Conservation (phyloP, 2,329 filamentous ascomycete species). For the Parafenestella ontariensis region DNA sequence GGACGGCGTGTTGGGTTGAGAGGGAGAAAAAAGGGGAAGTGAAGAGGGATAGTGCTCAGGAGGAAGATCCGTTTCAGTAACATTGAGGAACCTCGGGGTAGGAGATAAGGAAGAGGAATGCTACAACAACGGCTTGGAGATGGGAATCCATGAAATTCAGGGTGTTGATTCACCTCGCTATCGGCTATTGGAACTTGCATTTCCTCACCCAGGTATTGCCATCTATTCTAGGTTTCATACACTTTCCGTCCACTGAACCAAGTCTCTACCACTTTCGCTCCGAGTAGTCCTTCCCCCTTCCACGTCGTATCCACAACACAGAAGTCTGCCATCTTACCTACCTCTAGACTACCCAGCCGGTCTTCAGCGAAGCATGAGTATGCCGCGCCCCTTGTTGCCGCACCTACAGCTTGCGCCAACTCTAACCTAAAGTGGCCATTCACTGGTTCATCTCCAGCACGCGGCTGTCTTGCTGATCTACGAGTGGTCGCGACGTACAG, state of each 20-base stretch:
- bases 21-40: slow-evolving; percentile 26
- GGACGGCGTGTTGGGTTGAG: slow-evolving; percentile 41
- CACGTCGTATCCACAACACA: slow-evolving; percentile 62
- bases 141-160: no score
- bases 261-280: slow-evolving; percentile 59
- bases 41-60: slow-evolving; percentile 33
- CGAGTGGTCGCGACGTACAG: slow-evolving; percentile 67
- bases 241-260: slow-evolving; percentile 59
- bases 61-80: slow-evolving; percentile 13
- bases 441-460: slow-evolving; percentile 49
- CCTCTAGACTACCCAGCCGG: slow-evolving; percentile 60
- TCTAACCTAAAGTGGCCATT: slow-evolving; percentile 63
- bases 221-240: slow-evolving; percentile 16
- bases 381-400: slow-evolving; percentile 63
- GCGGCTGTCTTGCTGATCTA: slow-evolving; percentile 60
- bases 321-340: slow-evolving; percentile 65
- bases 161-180: no score
- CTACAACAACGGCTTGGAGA: no score
- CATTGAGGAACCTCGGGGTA: no score
- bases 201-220: neutral
- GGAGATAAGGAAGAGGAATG: no score
- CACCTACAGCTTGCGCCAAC: slow-evolving; percentile 61
- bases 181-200: no score
- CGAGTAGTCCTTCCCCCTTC: slow-evolving; percentile 56
- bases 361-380: slow-evolving; percentile 66